Evolutionary conservation across 2,329 filamentous ascomycete genomes (phyloP).

Genomic region (Pezicula neosporulosa): DNA sequence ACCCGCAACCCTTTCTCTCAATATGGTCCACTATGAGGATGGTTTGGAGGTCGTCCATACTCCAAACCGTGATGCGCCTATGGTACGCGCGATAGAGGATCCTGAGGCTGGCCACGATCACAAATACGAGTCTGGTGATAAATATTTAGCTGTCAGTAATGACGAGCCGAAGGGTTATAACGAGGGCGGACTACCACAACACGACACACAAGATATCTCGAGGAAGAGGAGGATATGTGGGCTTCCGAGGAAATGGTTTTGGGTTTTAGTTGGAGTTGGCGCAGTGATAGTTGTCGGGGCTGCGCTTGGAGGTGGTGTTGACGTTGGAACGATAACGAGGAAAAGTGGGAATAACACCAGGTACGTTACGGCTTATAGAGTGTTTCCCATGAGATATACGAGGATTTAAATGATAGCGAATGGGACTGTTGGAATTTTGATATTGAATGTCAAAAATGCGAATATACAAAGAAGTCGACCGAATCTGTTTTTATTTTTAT

Average conservation of each 20-base stretch:
- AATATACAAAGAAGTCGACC: neutral
- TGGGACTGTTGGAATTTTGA: neutral
- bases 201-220: neutral
- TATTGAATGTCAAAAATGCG: neutral
- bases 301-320: neutral
- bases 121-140: neutral
- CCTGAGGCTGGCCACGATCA: neutral
- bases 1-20: neutral
- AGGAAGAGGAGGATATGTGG: neutral
- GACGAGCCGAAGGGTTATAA: neutral
- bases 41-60: neutral
- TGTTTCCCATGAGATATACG: neutral
- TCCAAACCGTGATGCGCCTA: neutral
- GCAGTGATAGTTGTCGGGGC: neutral
- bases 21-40: neutral
- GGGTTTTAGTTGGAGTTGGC: neutral
- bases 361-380: neutral
- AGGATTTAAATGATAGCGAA: neutral
- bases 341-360: neutral
- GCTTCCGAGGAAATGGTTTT: neutral
- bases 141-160: neutral
- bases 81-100: neutral
- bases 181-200: neutral
- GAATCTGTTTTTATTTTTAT: neutral
- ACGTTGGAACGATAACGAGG: neutral